Evolutionary conservation across 2,329 filamentous ascomycete species (phyloP), one percentile per base, ranked within the genome.

Genomic region (Tolypocladium guangdongense): DNA sequence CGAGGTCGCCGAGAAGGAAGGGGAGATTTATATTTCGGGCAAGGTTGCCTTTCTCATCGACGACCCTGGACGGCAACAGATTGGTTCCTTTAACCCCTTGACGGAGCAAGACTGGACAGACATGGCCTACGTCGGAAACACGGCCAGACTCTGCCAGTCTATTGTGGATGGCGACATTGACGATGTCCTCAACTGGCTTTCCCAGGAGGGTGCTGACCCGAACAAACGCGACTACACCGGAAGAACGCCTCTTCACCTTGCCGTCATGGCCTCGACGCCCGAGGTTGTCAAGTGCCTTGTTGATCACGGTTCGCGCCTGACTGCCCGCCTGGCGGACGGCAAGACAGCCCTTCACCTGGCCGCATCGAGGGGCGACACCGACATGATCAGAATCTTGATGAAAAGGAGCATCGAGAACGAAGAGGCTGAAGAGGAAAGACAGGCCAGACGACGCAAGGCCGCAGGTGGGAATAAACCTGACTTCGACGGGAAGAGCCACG

Each of bases 121-220:
- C 58, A 93, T 95, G 88, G 88, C 89, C 0, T 95, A 95, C 59
- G 78, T 95, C 37, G 87, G 88, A 12, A 88, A 90, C 59, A 91
- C 88, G 1, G 83, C 82, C 38, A 76, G 80, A 18, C 75, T 95
- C 2, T 95, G 88, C 62, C 86, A 90, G 63, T 89, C 87, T 1
- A 95, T 95, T 54, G 82, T 91, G 4, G 83, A 90, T 59, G 74
- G 78, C 2, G 84, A 95, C 65, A 60, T 86, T 3, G 83, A 88
- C 38, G 78, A 82, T 57, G 86, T 95, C 3, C 68, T 81, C 59
- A 80, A 83, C 58, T 95, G 88, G 84, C 74, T 82, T 27, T 70
- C 74, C 5, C 81, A 87, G 61, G 83, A 89, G 54, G 83, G 74
- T 2, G 78, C 83, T 2, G 83, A 92, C 64, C 78, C 85, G 0